Evolutionary conservation across 1,284 basidiomycete species (phyloP).

Genomic region (Cryptococcus wingfieldii): DNA sequence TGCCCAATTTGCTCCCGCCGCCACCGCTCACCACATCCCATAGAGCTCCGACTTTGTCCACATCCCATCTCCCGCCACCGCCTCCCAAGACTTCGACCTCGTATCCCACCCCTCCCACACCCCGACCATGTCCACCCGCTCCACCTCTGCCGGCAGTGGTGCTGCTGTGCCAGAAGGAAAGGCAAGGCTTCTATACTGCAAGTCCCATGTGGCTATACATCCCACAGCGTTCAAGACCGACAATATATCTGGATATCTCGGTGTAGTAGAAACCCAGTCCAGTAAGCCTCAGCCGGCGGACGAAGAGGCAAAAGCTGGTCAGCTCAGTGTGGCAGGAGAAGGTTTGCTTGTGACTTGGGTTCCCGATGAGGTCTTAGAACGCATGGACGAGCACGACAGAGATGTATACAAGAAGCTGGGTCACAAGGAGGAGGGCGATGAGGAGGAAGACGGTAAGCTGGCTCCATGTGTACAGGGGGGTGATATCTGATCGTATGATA

Average conservation of each 20-base stretch:
- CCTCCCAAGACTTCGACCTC: slow-evolving; percentile 15
- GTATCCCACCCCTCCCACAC: slow-evolving; percentile 8
- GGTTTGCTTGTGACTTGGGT: slow-evolving; percentile 43
- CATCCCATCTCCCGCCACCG: not conserved
- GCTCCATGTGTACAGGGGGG: slow-evolving; percentile 24
- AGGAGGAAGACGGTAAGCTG: slow-evolving; percentile 43
- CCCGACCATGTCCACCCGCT: slow-evolving; percentile 1
- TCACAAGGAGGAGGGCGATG: slow-evolving; percentile 11
- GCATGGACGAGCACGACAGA: slow-evolving; percentile 42
- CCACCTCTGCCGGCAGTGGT: not conserved
- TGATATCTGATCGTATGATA: slow-evolving; percentile 11
- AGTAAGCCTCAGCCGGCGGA: slow-evolving; percentile 5
- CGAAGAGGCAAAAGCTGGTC: not conserved
- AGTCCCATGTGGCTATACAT: slow-evolving; percentile 89
- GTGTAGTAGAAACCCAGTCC: slow-evolving; percentile 64
- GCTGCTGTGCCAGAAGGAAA: slow-evolving; percentile 16
- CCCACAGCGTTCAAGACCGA: slow-evolving; percentile 86
- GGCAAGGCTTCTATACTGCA: slow-evolving; percentile 67
- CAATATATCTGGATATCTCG: slow-evolving; percentile 88
- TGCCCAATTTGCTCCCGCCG: not conserved
- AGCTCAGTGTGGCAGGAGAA: not conserved
- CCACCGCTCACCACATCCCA: not conserved
- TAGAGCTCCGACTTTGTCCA: not conserved
- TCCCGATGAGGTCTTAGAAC: slow-evolving; percentile 40
- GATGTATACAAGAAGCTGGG: slow-evolving; percentile 38